Percentiles rank a stretch among this genome's conserved stretches.
phyloP scores from a whole-genome alignment of 2,329 filamentous ascomycete genomes.

The Aspergillus pseudotamarii region DNA sequence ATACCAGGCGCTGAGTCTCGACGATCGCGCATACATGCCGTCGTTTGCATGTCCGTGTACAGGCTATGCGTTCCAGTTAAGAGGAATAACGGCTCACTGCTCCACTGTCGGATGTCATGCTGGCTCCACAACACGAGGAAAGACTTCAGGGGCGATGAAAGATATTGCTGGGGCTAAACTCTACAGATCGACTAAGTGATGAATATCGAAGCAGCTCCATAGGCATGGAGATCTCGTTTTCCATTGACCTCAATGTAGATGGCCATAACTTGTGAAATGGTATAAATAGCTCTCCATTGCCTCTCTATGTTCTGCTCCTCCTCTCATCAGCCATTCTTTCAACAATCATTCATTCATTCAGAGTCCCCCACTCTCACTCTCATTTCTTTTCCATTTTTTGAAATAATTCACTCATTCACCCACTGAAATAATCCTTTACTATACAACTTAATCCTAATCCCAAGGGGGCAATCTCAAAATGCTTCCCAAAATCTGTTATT shows the following conservation, averaged over 20 bases:
- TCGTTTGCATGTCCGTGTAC: background rate
- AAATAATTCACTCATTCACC: background rate
- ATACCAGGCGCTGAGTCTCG: background rate
- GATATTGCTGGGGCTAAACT: background rate
- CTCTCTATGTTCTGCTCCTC: background rate
- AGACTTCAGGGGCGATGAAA: background rate
- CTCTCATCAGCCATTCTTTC: background rate
- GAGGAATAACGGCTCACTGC: background rate
- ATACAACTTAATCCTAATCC: background rate
- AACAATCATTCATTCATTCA: background rate
- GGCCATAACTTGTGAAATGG: background rate
- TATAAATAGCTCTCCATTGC: background rate
- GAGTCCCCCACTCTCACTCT: background rate
- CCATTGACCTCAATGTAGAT: background rate
- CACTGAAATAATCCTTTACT: background rate
- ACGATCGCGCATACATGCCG: background rate
- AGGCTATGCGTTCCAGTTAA: background rate
- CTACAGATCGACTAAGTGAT: background rate
- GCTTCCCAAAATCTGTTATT: constrained; percentile 2
- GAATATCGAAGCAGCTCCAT: background rate
- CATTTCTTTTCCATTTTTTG: background rate
- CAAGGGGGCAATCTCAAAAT: background rate
- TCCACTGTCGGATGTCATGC: background rate
- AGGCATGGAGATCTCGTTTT: background rate
- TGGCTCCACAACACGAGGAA: background rate